Conservation (phyloP, 1,284 basidiomycete genomes). For the Apiotrichum siamense region DNA sequence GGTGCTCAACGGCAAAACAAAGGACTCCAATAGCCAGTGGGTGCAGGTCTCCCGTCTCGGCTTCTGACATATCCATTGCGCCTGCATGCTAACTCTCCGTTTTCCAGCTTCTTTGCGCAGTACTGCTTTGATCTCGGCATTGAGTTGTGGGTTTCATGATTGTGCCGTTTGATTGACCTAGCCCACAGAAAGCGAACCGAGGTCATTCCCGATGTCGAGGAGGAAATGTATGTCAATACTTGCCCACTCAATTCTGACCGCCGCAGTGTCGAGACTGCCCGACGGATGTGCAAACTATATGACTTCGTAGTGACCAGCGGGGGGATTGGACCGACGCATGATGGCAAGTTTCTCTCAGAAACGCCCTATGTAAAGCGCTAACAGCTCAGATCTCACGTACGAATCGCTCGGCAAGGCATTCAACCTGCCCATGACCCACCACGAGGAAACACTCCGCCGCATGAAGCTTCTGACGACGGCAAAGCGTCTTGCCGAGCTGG, state of each 20-base stretch:
- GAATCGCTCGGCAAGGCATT: slow-evolving; percentile 80
- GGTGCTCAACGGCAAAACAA: slow-evolving; percentile 53
- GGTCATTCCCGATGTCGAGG: slow-evolving; percentile 83
- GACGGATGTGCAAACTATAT: slow-evolving; percentile 71
- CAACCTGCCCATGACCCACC: slow-evolving; percentile 63
- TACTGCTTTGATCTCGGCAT: slow-evolving; percentile 84
- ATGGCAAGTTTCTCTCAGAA: slow-evolving; percentile 57
- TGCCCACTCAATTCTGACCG: background rate
- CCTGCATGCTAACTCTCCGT: background rate
- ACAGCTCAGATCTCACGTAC: slow-evolving; percentile 70
- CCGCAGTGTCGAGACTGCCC: slow-evolving; percentile 72
- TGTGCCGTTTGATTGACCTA: background rate
- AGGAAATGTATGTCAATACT: slow-evolving; percentile 79
- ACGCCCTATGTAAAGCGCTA: too few relatives aligned
- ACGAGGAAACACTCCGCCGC: slow-evolving; percentile 71
- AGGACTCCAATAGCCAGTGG: slow-evolving; percentile 65
- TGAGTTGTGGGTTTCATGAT: slow-evolving; percentile 68
- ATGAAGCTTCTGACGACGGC: slow-evolving; percentile 63
- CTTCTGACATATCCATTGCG: too few relatives aligned
- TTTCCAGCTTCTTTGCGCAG: slow-evolving; percentile 72
- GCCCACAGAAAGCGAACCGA: slow-evolving; percentile 69
- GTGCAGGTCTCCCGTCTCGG: background rate
- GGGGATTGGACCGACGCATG: slow-evolving; percentile 75
- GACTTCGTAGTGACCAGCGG: slow-evolving; percentile 84
- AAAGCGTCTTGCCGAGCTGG: slow-evolving; percentile 53